Evolutionary conservation across 495 filamentous ascomycete species (phyloP), one percentile per base, ranked within the genome.

Genomic region (Poronia punctata): DNA sequence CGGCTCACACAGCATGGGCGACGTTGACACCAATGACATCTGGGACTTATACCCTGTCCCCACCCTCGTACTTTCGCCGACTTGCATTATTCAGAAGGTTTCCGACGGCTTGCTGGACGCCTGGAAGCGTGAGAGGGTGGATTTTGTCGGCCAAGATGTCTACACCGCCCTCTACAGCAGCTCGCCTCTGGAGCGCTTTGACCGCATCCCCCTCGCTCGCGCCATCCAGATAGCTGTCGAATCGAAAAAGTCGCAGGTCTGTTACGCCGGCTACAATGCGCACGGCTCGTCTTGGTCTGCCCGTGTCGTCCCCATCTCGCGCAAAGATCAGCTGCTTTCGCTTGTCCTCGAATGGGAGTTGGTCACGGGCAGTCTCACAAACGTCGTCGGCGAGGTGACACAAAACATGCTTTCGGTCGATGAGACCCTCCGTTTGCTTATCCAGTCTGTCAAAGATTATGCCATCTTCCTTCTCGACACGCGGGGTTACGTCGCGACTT

Each of bases 401-500:
- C 50, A 70, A 23, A 74, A 48, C 2, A 53, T 57, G 21, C 51
- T 64, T 0, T 55, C 62, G 5, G 57, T 47, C 23, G 57, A 79
- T 41, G 76, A 81, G 50, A 77, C 74, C 1, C 78, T 79, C 48
- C 72, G 69, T n/a, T 68, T 78, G 27, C 59, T 83, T 6, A 63
- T 83, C n/a, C 68, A 82, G 41, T 74, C 72, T 0, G 75, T 82
- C 41, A 78, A 77, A 49, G 78, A 81, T 43, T 83, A 81, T 46
- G 79, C 77, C 31, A 83, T 83, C 42, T 83, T 82, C 49, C 76
- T 83, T 55, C 63, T 83, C 23, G 77, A 83, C 39, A 70, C 73
- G 0, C 56, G 60, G 6, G 79, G 79, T 18, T 48, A 70, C 40
- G 72, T 83, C 17, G 67, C 65, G 3, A 81, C 77, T 0, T 83